A percentile compares a stretch with the other conserved stretches of the same genome.
phyloP scores from a whole-genome alignment of 768 basidiomycete genomes.

The Asterophora parasitica region DNA sequence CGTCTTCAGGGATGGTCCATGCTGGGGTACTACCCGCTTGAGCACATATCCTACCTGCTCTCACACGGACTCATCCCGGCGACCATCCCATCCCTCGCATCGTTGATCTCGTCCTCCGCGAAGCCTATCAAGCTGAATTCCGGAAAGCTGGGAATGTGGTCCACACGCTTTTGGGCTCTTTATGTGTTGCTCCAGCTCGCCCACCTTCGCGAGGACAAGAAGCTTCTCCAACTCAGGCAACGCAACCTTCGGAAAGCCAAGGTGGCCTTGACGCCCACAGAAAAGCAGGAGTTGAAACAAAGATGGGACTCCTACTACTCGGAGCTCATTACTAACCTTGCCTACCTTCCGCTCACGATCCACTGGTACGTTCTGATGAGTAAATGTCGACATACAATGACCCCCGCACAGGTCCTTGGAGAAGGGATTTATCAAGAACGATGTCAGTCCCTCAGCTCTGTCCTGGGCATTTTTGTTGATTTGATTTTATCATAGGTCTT shows the following conservation, averaged over 20 bases:
- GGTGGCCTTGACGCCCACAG: slow-evolving; percentile 37
- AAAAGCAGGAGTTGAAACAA: slow-evolving; percentile 51
- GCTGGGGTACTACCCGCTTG: slow-evolving; percentile 76
- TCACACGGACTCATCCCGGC: slow-evolving; percentile 58
- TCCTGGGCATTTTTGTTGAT: not conserved
- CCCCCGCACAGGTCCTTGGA: slow-evolving; percentile 54
- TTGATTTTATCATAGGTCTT: slow-evolving; percentile 26
- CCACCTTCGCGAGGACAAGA: slow-evolving; percentile 65
- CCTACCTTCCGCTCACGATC: slow-evolving; percentile 76
- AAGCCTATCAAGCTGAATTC: slow-evolving; percentile 43
- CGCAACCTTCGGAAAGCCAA: slow-evolving; percentile 54
- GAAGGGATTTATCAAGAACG: slow-evolving; percentile 60
- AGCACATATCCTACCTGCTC: slow-evolving; percentile 67
- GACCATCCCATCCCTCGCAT: slow-evolving; percentile 40
- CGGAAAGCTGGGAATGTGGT: slow-evolving; percentile 57
- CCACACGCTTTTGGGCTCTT: slow-evolving; percentile 75
- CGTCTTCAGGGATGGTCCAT: slow-evolving; percentile 77
- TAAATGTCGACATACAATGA: not conserved
- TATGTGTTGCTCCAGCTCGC: slow-evolving; percentile 76
- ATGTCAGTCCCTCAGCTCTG: slow-evolving; percentile 36
- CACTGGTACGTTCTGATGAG: slow-evolving; percentile 60
- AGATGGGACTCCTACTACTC: slow-evolving; percentile 68
- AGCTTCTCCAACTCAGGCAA: slow-evolving; percentile 51
- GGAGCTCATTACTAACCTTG: slow-evolving; percentile 66
- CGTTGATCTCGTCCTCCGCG: slow-evolving; percentile 36